A percentile compares a stretch with the other conserved stretches of the same genome.
Evolutionary conservation across 2,329 filamentous ascomycete species (phyloP).

Genomic region (Whalleya microplaca): DNA sequence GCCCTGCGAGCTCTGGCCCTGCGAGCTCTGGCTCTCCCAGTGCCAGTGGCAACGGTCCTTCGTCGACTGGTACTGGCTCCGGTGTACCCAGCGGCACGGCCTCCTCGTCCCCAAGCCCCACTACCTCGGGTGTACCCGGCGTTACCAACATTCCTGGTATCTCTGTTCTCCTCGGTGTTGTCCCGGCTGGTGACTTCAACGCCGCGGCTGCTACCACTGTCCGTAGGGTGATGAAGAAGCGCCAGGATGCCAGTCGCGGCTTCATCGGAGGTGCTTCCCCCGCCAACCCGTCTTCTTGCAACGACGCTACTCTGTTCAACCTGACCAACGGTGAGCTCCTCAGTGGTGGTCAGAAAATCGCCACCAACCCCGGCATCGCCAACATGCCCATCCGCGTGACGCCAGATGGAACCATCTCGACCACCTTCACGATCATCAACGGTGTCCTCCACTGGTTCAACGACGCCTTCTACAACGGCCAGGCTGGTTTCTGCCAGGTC

Average conservation of each 20-base stretch:
- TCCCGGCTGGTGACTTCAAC: conserved; percentile 5
- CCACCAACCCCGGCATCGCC: conserved; percentile 20
- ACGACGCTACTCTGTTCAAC: conserved; percentile 28
- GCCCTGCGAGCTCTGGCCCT: no score
- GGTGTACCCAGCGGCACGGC: neutral
- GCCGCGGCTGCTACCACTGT: neutral
- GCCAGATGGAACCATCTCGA: conserved; percentile 10
- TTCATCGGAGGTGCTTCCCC: conserved; percentile 31
- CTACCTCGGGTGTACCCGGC: conserved; percentile 13
- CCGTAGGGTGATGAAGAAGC: conserved; percentile 3
- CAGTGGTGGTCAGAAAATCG: conserved; percentile 20
- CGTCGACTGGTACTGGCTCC: neutral
- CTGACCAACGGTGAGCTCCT: conserved; percentile 27
- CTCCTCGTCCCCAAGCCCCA: conserved; percentile 6
- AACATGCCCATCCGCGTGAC: conserved; percentile 21
- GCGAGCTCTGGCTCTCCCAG: no score
- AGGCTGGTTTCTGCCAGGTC: conserved; percentile 34
- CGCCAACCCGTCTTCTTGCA: conserved; percentile 27
- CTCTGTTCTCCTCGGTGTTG: conserved; percentile 24
- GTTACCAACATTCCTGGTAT: conserved; percentile 18
- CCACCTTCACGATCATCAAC: conserved; percentile 23
- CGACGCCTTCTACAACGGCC: conserved; percentile 26
- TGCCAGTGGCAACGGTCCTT: neutral
- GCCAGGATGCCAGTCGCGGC: conserved; percentile 10
- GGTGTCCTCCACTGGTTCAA: conserved; percentile 35